Conservation (phyloP, 371 early-diverging fungal genomes). For the Nematocida parisii region DNA sequence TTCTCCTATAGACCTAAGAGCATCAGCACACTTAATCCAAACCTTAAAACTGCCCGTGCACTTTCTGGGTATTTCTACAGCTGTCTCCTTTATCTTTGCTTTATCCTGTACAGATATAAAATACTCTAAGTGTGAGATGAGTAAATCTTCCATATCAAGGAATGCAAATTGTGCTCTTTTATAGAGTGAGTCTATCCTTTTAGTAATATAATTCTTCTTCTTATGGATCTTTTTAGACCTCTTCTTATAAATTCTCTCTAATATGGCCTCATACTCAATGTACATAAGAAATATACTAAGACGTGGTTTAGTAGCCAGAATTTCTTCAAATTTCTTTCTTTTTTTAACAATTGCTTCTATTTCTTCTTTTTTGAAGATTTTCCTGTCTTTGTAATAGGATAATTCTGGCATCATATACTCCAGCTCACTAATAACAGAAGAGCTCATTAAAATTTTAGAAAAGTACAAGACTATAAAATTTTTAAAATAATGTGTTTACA, state of each 20-base stretch:
- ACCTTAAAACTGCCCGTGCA: conserved; percentile 5
- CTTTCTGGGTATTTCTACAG: conserved; percentile 34
- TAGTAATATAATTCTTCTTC: conserved; percentile 20
- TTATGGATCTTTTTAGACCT: conserved; percentile 20
- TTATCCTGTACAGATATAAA: conserved; percentile 9
- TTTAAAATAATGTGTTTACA: conserved; percentile 14
- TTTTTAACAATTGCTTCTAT: conserved; percentile 34
- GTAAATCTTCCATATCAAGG: not conserved
- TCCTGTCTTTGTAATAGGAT: conserved; percentile 28
- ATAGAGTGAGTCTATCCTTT: conserved; percentile 36
- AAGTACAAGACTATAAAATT: not conserved
- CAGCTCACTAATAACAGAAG: conserved; percentile 24
- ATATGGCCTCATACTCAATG: conserved; percentile 45
- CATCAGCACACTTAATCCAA: conserved; percentile 18
- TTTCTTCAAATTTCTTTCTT: conserved; percentile 48
- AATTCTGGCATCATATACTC: conserved; percentile 46
- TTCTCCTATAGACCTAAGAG: conserved; percentile 41
- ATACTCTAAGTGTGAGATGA: conserved; percentile 42
- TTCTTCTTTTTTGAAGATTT: conserved; percentile 23
- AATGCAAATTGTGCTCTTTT: conserved; percentile 21
- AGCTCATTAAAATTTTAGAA: conserved; percentile 5
- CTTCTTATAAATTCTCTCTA: conserved; percentile 38
- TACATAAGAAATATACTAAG: conserved; percentile 31
- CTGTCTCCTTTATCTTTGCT: conserved; percentile 7
- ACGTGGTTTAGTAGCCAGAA: not conserved